Conservation (phyloP, 1,284 basidiomycete genomes). For the Stereum hirsutum region DNA sequence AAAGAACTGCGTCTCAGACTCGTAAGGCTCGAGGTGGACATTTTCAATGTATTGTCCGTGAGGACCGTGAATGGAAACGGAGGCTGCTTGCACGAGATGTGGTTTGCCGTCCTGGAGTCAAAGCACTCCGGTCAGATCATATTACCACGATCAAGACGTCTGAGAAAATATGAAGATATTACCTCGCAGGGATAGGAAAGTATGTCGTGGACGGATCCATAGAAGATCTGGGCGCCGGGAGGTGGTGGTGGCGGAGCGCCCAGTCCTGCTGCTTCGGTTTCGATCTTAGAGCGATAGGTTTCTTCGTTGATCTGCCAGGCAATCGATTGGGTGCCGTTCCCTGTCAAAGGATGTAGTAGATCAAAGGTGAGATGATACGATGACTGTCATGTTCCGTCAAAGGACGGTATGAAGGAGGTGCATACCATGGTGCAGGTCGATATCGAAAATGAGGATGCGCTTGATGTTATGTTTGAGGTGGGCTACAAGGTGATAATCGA, state of each 20-base stretch:
- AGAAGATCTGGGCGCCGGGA: conserved; percentile 68
- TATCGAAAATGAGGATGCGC: conserved; percentile 83
- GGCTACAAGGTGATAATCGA: conserved; percentile 38
- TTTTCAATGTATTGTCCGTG: conserved; percentile 93
- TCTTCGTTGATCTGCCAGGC: conserved; percentile 91
- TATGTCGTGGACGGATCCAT: conserved; percentile 87
- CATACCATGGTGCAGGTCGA: conserved; percentile 86
- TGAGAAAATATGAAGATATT: too few species aligned
- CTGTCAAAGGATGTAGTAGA: conserved; percentile 25
- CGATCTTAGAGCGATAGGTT: conserved; percentile 59
- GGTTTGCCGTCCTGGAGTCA: conserved; percentile 65
- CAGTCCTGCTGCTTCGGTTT: conserved; percentile 26
- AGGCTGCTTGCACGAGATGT: conserved; percentile 77
- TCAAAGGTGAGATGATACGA: too few species aligned
- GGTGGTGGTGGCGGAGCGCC: conserved; percentile 18
- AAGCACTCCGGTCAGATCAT: neutral
- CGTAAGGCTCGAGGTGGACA: conserved; percentile 79
- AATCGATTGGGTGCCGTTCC: conserved; percentile 91
- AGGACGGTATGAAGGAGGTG: neutral
- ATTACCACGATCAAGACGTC: neutral
- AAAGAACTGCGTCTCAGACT: conserved; percentile 73
- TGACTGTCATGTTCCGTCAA: neutral
- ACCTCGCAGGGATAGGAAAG: conserved; percentile 92
- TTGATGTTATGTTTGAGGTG: conserved; percentile 75
- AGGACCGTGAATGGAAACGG: conserved; percentile 67